Evolutionary conservation across 495 filamentous ascomycete genomes (phyloP).

Genomic region (Tuber brumale): DNA sequence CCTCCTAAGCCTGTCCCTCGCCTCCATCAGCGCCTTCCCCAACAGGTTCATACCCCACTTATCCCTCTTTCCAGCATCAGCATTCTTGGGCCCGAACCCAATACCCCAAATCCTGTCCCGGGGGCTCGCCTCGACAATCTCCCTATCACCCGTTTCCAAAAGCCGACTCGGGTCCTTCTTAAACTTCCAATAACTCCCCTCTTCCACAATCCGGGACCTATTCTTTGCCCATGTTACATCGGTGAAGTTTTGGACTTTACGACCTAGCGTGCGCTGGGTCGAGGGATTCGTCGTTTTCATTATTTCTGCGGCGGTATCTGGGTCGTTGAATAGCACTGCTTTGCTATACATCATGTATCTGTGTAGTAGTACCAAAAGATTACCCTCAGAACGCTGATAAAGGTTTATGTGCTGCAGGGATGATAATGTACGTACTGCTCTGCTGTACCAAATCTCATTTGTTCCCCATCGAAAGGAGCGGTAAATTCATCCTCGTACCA

Average conservation of each 20-base stretch:
- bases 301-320: constrained; percentile 44
- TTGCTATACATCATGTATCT: constrained; percentile 62
- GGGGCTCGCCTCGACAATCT: constrained; percentile 60
- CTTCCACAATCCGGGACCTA: constrained; percentile 53
- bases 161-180: constrained; percentile 47
- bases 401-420: constrained; percentile 6
- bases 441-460: constrained; percentile 38
- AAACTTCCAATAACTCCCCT: constrained; percentile 59
- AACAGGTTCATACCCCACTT: constrained; percentile 63
- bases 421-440: constrained; percentile 33
- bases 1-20: constrained; percentile 24
- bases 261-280: constrained; percentile 52
- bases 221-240: constrained; percentile 50
- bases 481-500: constrained; percentile 44
- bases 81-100: constrained; percentile 52
- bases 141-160: constrained; percentile 53
- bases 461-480: constrained; percentile 19
- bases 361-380: not conserved
- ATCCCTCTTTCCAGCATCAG: constrained; percentile 31
- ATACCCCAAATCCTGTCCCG: constrained; percentile 63
- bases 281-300: constrained; percentile 45
- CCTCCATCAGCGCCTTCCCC: constrained; percentile 50
- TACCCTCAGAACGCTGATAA: not conserved
- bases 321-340: constrained; percentile 50
- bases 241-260: constrained; percentile 53